Evolutionary conservation across 1,284 basidiomycete genomes (phyloP), one percentile per base, ranked within the genome.

Genomic region (Marasmius oreades): DNA sequence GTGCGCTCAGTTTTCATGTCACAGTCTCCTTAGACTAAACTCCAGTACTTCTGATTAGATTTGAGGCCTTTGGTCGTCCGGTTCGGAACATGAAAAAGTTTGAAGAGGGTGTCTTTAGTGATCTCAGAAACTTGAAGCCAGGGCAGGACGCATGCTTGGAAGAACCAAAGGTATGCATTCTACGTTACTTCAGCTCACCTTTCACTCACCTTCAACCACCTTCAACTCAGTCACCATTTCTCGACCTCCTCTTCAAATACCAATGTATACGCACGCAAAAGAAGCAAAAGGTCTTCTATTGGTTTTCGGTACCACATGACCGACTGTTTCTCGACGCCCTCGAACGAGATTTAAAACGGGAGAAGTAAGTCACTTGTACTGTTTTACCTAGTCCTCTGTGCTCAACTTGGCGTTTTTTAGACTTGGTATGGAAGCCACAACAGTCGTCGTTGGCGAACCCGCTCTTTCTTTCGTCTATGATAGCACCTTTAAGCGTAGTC

Each of bases 231-330:
- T 91, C 88, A n/a, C 87, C 87, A n/a, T 89, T 94, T 78, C 78
- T 97, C 16, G 93, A 96, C 66, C 79, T 95, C 33, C 76, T 97
- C 14, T 96, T 95, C 84, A 93, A 94, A 71, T 93, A 92, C 65
- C 92, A 94, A 66, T 95, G 93, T 70, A 95, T 97, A 61, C 85
- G 93, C 43, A 96, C 94, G 0, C 93, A 96, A 70, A 97, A 96
- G 79, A 95, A 95, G 75, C 93, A 95, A 75, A 93, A 94, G 69
- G 91, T 92, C 22, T 96, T 95, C 67, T 95, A 92, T 71, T 96
- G 93, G 93, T 75, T 70, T 62, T 75, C 69, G 1, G 93, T 96
- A 11, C 93, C 93, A 2, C 93, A 96, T 62, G 93, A 96, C 71
- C 88, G 93, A n/a, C 85, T 96, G 52, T 95, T 96, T 77, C 84